phyloP scores from a whole-genome alignment of 2,329 filamentous ascomycete genomes.

The Ophiostoma sp. region DNA sequence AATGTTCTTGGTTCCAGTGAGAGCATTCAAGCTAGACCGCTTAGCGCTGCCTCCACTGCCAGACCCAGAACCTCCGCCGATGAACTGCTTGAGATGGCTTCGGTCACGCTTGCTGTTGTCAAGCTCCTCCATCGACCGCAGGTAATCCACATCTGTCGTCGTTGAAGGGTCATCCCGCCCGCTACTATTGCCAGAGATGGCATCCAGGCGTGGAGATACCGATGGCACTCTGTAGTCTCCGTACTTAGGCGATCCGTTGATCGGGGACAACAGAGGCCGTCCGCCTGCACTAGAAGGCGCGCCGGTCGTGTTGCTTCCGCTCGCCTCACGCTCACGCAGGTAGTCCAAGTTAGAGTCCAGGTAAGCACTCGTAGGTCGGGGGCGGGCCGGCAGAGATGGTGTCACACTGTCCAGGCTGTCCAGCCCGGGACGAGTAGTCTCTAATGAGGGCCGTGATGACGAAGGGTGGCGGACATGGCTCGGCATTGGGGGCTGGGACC shows the following conservation, averaged over 20 bases:
- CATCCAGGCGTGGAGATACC: background rate
- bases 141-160: slow-evolving; percentile 73
- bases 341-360: slow-evolving; percentile 79
- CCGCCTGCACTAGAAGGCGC: slow-evolving; percentile 35
- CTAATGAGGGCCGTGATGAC: slow-evolving; percentile 62
- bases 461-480: slow-evolving; percentile 40
- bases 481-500: slow-evolving; percentile 30
- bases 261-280: slow-evolving; percentile 37
- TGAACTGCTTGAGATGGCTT: slow-evolving; percentile 45
- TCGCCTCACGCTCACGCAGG: slow-evolving; percentile 64
- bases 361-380: slow-evolving; percentile 75
- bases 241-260: slow-evolving; percentile 34
- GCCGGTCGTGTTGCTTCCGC: slow-evolving; percentile 1
- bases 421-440: slow-evolving; percentile 59
- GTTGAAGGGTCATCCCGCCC: slow-evolving; percentile 54
- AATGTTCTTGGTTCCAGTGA: slow-evolving; percentile 72
- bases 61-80: background rate
- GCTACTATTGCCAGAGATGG: slow-evolving; percentile 20
- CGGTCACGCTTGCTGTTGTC: slow-evolving; percentile 45
- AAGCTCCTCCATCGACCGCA: slow-evolving; percentile 51
- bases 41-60: slow-evolving; percentile 46
- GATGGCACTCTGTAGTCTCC: slow-evolving; percentile 24
- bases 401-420: slow-evolving; percentile 54
- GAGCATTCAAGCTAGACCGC: slow-evolving; percentile 64
- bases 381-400: slow-evolving; percentile 40